Conservation (phyloP, 2,329 filamentous ascomycete genomes). For the Magnaporthiopsis rhizophila region DNA sequence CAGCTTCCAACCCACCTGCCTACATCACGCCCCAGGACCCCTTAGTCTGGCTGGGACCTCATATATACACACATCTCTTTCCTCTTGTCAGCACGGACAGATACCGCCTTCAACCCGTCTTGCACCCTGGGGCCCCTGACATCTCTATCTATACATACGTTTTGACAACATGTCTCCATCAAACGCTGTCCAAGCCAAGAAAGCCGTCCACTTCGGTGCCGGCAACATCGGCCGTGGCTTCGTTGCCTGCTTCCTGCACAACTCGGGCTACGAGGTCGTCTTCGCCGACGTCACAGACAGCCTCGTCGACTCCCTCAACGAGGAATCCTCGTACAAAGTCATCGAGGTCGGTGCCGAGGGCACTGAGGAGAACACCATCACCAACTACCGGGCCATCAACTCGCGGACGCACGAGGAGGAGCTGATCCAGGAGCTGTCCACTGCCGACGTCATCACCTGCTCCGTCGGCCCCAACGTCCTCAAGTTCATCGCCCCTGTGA, state of each 20-base stretch:
- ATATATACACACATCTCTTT: background rate
- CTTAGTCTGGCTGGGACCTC: no score
- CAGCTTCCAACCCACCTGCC: background rate
- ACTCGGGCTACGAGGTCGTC: slow-evolving; percentile 91
- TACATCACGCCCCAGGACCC: background rate
- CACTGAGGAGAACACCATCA: slow-evolving; percentile 73
- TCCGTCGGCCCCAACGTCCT: slow-evolving; percentile 95
- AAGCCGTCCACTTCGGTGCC: slow-evolving; percentile 77
- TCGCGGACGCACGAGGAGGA: slow-evolving; percentile 77
- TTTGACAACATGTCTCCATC: slow-evolving; percentile 6
- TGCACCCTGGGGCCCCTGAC: background rate
- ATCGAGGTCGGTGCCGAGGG: slow-evolving; percentile 86
- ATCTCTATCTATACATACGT: background rate
- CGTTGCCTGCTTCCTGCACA: slow-evolving; percentile 85
- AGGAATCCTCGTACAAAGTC: slow-evolving; percentile 72
- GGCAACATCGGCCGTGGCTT: slow-evolving; percentile 84
- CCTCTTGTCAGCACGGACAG: background rate
- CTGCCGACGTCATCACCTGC: slow-evolving; percentile 88
- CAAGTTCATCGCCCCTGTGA: slow-evolving; percentile 90
- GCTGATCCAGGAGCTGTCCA: slow-evolving; percentile 75
- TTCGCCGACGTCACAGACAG: slow-evolving; percentile 89
- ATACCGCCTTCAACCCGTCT: background rate
- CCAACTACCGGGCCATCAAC: slow-evolving; percentile 96
- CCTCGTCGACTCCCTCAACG: slow-evolving; percentile 73
- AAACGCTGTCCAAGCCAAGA: slow-evolving; percentile 33